A percentile compares a stretch with the other conserved stretches of the same genome.
phyloP scores from a whole-genome alignment of 2,329 filamentous ascomycete species.

The Pseudopithomyces chartarum region DNA sequence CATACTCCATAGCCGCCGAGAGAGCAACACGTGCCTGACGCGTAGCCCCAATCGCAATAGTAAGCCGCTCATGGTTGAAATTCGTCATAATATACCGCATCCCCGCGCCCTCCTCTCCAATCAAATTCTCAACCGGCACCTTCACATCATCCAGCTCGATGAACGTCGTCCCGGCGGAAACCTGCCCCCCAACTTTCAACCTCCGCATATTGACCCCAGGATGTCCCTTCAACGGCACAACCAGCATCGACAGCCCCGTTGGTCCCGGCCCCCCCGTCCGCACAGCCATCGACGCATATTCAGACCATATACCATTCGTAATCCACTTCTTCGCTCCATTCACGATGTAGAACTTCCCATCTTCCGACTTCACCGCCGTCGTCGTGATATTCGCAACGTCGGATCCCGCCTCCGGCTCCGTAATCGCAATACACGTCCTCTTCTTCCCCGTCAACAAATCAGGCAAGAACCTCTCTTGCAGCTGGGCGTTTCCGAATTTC shows the following conservation, averaged over 20 bases:
- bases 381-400: constrained; percentile 69
- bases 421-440: constrained; percentile 76
- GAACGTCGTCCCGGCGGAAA: constrained; percentile 63
- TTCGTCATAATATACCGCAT: constrained; percentile 65
- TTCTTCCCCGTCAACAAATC: constrained; percentile 70
- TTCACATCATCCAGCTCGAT: constrained; percentile 61
- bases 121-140: constrained; percentile 59
- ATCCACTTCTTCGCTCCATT: constrained; percentile 74
- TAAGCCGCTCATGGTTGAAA: constrained; percentile 60
- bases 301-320: constrained; percentile 64
- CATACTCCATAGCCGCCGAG: constrained; percentile 59
- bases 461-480: constrained; percentile 70
- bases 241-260: constrained; percentile 61
- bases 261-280: constrained; percentile 62
- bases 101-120: constrained; percentile 61
- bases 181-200: constrained; percentile 69
- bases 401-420: constrained; percentile 74
- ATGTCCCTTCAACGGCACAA: constrained; percentile 67
- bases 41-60: constrained; percentile 62
- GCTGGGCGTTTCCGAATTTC: constrained; percentile 65
- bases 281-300: constrained; percentile 67
- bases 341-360: constrained; percentile 73
- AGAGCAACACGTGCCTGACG: constrained; percentile 62
- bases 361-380: constrained; percentile 71
- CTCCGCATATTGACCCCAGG: constrained; percentile 71